Evolutionary conservation across 306 rosid genomes (phyloP).

Genomic region (Castanopsis chinensis): DNA sequence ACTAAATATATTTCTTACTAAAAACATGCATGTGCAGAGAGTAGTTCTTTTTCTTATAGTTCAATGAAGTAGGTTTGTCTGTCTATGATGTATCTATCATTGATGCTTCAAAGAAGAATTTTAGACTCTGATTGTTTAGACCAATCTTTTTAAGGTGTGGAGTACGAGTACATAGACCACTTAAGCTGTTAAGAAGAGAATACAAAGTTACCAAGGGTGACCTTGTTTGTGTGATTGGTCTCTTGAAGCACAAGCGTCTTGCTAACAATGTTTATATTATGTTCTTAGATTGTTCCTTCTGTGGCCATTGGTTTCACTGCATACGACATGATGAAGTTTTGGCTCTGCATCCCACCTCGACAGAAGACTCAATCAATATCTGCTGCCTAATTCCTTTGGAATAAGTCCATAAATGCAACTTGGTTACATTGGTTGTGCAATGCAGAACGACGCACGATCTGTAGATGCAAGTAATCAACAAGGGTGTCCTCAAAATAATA

Average conservation of each 20-base stretch:
- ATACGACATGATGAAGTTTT: conserved; percentile 72
- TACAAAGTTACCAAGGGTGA: neutral
- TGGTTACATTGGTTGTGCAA: neutral
- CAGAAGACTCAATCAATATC: conserved; percentile 56
- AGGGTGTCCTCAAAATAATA: too few species aligned
- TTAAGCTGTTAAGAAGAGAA: neutral
- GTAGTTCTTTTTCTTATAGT: neutral
- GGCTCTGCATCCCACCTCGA: conserved; percentile 76
- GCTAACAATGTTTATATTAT: neutral
- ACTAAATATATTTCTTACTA: neutral
- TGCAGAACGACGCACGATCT: neutral
- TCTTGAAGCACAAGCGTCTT: neutral
- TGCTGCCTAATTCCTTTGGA: conserved; percentile 29
- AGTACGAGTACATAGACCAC: neutral
- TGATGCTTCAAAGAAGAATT: neutral
- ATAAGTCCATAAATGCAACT: neutral
- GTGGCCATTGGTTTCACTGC: conserved; percentile 90
- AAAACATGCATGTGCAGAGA: neutral
- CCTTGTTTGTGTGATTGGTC: neutral
- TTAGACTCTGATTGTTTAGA: neutral
- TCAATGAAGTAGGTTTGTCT: neutral
- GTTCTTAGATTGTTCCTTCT: conserved; percentile 53
- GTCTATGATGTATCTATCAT: neutral
- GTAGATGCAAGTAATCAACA: too few species aligned
- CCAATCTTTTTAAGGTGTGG: neutral